These are phyloP conservation scores for Scleroderma bovista DNA, from an alignment of 768 basidiomycete genomes.

Conservation along the genomic window DNA sequence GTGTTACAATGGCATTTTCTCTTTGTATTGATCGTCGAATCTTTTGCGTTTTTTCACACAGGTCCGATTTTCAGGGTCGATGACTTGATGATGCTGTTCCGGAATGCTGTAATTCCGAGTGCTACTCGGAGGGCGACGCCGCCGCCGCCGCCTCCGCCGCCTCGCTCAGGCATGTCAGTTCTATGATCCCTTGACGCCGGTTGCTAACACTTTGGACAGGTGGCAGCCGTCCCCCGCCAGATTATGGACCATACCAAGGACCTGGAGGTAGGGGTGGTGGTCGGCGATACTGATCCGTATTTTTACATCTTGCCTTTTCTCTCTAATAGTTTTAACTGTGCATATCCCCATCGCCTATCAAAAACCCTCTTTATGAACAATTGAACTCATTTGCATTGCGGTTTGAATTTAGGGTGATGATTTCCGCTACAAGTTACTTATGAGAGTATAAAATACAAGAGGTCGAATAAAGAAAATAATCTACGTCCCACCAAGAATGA, in stretches of 20 bases:
- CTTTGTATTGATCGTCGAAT: constrained; percentile 5
- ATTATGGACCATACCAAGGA: constrained; percentile 85
- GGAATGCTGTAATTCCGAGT: constrained; percentile 76
- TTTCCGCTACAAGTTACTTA: neutral
- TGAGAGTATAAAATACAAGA: constrained; percentile 16
- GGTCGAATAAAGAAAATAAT: constrained; percentile 12
- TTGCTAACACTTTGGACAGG: constrained; percentile 27
- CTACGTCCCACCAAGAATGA: constrained; percentile 2
- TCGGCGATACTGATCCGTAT: constrained; percentile 31
- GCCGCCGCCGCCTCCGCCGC: constrained; percentile 50
- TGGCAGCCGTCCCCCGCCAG: constrained; percentile 68
- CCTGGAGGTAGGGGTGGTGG: constrained; percentile 47
- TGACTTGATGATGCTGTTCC: constrained; percentile 82
- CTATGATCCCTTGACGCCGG: neutral
- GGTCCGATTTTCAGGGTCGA: constrained; percentile 89
- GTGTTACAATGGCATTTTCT: constrained; percentile 8
- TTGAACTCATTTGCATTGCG: neutral
- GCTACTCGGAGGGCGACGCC: constrained; percentile 44
- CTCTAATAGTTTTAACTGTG: neutral
- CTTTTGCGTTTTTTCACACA: constrained; percentile 25
- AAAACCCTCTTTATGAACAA: neutral
- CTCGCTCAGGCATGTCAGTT: constrained; percentile 29
- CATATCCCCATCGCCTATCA: neutral
- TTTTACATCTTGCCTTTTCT: neutral
- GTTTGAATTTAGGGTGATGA: neutral